These are phyloP conservation scores for Alnus glutinosa DNA, from an alignment of 306 rosid genomes.

Conservation along the genomic window DNA sequence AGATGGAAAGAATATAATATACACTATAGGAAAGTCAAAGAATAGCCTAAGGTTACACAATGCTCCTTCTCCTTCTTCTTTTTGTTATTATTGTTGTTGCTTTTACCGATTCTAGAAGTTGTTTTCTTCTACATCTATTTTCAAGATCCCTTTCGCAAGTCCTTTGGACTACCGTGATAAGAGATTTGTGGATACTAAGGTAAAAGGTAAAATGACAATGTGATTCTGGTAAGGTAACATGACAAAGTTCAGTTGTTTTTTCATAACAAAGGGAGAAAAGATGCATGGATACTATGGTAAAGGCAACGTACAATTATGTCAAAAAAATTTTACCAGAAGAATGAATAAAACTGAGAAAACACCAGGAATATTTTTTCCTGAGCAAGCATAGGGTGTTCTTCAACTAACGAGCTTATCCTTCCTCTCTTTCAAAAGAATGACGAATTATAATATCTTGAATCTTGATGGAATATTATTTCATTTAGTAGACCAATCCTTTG, in stretches of 20 bases:
- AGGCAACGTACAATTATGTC: no score
- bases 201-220: no score
- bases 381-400: neutral
- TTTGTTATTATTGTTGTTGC: neutral
- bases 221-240: neutral
- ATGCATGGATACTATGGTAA: neutral
- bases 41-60: constrained; percentile 47
- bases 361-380: no score
- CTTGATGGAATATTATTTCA: no score
- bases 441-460: neutral
- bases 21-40: constrained; percentile 10
- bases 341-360: neutral
- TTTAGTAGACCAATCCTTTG: no score
- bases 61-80: constrained; percentile 23
- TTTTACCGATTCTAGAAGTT: neutral
- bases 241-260: neutral
- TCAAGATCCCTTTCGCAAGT: neutral
- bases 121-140: neutral
- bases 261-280: neutral
- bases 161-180: neutral
- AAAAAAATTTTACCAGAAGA: neutral
- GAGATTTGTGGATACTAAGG: no score
- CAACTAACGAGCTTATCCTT: neutral
- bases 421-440: neutral
- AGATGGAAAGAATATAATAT: no score